Evolutionary conservation across 352 stramenopile genomes (phyloP).

Genomic region (Lagenidium giganteum): DNA sequence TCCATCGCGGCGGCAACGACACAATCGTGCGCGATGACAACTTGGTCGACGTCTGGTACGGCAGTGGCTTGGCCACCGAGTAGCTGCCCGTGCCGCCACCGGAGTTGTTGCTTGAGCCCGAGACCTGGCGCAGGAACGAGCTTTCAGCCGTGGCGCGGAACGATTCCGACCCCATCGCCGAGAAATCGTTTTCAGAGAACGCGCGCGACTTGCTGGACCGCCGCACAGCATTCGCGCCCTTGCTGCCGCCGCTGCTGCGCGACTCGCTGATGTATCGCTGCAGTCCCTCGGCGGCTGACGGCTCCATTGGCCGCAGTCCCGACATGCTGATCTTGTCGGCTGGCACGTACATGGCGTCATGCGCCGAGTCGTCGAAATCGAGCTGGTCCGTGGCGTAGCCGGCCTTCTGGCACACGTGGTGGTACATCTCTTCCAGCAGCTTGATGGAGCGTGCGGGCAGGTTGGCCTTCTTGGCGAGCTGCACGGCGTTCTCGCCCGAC

Average conservation of each 20-base stretch:
- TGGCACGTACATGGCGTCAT: no score
- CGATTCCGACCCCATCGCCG: slow-evolving; percentile 1
- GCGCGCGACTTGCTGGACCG: slow-evolving; percentile 47
- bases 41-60: slow-evolving; percentile 34
- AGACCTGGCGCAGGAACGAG: slow-evolving; percentile 13
- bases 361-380: slow-evolving; percentile 35
- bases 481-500: slow-evolving; percentile 70
- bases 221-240: not conserved
- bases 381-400: slow-evolving; percentile 51
- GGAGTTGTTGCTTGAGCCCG: slow-evolving; percentile 15
- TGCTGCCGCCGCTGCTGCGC: not conserved
- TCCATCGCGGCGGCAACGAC: slow-evolving; percentile 77
- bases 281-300: slow-evolving; percentile 1
- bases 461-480: slow-evolving; percentile 56
- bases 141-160: slow-evolving; percentile 9
- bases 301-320: slow-evolving; percentile 4
- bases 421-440: slow-evolving; percentile 84
- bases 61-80: slow-evolving; percentile 18
- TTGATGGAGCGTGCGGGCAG: slow-evolving; percentile 56
- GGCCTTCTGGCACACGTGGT: slow-evolving; percentile 74
- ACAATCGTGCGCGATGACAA: slow-evolving; percentile 34
- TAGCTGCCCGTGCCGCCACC: slow-evolving; percentile 2
- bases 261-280: not conserved
- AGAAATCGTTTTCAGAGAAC: slow-evolving; percentile 64
- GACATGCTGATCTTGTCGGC: slow-evolving; percentile 1